A percentile compares a stretch with the other conserved stretches of the same genome.
These are phyloP conservation scores for Heteromeles arbutifolia DNA, from an alignment of 306 rosid species.

Conservation along the genomic window DNA sequence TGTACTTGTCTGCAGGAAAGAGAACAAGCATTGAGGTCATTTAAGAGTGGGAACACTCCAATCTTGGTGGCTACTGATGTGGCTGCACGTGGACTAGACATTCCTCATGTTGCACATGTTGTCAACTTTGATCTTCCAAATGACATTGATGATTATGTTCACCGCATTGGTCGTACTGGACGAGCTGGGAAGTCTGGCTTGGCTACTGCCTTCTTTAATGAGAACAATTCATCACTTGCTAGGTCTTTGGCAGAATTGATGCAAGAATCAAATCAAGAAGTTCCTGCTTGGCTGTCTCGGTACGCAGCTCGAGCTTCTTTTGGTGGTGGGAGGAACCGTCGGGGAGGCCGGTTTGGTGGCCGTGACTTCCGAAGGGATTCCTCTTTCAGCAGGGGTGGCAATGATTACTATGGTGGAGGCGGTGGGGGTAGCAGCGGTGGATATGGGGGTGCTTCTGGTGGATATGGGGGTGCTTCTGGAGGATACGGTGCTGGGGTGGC, in stretches of 20 bases:
- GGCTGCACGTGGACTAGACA: slow-evolving; percentile 92
- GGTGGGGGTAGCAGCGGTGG: slow-evolving; percentile 47
- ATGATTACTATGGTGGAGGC: slow-evolving; percentile 46
- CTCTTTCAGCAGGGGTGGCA: slow-evolving; percentile 44
- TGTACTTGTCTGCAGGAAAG: slow-evolving; percentile 61
- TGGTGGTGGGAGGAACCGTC: slow-evolving; percentile 73
- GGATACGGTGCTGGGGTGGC: slow-evolving; percentile 63
- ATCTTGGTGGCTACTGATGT: slow-evolving; percentile 93
- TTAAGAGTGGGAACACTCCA: slow-evolving; percentile 79
- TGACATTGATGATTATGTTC: slow-evolving; percentile 90
- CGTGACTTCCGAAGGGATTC: slow-evolving; percentile 72
- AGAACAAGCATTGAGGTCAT: slow-evolving; percentile 67
- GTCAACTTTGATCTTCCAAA: slow-evolving; percentile 90
- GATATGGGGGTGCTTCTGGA: slow-evolving; percentile 41
- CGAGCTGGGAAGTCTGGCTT: slow-evolving; percentile 85
- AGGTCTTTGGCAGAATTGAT: slow-evolving; percentile 67
- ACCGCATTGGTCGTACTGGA: slow-evolving; percentile 90
- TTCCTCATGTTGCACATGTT: slow-evolving; percentile 86
- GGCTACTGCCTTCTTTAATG: slow-evolving; percentile 87
- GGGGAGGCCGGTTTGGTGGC: slow-evolving; percentile 74
- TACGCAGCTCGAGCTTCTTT: slow-evolving; percentile 61
- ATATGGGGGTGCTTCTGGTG: slow-evolving; percentile 47
- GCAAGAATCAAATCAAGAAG: slow-evolving; percentile 79
- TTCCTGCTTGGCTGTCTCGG: slow-evolving; percentile 76
- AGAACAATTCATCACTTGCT: slow-evolving; percentile 65